Conservation (phyloP, 1,284 basidiomycete genomes). For the Meira nashicola region DNA sequence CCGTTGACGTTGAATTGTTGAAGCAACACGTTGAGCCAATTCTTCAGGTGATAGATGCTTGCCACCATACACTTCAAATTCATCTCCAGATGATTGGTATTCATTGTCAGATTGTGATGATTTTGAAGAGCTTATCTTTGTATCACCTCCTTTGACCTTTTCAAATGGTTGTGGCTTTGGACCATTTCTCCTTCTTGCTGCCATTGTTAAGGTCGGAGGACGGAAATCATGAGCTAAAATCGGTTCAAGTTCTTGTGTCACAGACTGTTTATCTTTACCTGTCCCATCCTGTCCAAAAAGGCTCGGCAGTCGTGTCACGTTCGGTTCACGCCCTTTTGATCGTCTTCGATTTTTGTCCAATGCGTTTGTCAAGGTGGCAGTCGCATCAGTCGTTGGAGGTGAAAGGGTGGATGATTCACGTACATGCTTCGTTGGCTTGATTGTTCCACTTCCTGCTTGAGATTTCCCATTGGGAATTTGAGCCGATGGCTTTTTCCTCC, state of each 20-base stretch:
- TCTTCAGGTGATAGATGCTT: conserved; percentile 55
- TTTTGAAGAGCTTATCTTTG: conserved; percentile 11
- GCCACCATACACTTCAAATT: conserved; percentile 53
- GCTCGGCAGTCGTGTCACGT: conserved; percentile 48
- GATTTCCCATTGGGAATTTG: not conserved
- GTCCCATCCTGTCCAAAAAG: conserved; percentile 20
- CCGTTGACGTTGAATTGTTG: no score
- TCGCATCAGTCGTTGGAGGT: conserved; percentile 2
- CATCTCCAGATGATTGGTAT: conserved; percentile 43
- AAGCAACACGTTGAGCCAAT: not conserved
- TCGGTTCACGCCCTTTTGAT: conserved; percentile 51
- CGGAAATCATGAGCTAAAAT: conserved; percentile 79
- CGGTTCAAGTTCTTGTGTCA: conserved; percentile 66
- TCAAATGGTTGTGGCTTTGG: not conserved
- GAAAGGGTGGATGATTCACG: not conserved
- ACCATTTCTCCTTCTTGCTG: conserved; percentile 24
- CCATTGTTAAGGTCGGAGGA: conserved; percentile 64
- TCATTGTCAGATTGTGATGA: conserved; percentile 13
- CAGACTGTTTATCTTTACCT: not conserved
- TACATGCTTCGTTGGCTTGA: conserved; percentile 3
- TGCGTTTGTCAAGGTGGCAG: conserved; percentile 33
- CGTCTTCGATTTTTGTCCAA: conserved; percentile 29
- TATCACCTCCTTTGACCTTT: not conserved
- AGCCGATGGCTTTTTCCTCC: conserved; percentile 14
- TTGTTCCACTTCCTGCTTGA: not conserved